These are phyloP conservation scores for Planoprotostelium fungivorum DNA, from an alignment of 78 protist genomes.

Conservation along the genomic window DNA sequence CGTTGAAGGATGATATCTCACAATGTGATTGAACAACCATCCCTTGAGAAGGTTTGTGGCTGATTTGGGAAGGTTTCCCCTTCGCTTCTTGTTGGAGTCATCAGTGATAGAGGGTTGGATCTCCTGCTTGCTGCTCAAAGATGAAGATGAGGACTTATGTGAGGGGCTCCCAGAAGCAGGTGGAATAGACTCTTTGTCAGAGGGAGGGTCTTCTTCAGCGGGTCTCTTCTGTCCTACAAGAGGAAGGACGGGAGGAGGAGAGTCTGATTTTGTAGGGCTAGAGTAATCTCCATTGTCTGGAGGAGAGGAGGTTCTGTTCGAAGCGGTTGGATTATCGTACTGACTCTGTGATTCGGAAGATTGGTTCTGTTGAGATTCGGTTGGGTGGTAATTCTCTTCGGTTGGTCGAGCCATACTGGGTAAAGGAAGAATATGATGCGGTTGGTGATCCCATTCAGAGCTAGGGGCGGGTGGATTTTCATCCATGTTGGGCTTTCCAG, in stretches of 20 bases:
- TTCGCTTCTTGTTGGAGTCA: slow-evolving; percentile 22
- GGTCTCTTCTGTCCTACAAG: background rate
- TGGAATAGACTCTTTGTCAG: background rate
- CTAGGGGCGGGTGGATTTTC: no score
- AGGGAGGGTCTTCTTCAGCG: background rate
- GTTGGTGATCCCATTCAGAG: no score
- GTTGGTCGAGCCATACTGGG: no score
- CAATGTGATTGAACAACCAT: slow-evolving; percentile 70
- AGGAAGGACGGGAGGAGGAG: background rate
- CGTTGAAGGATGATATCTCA: background rate
- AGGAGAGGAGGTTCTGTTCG: background rate
- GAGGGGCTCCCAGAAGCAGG: background rate
- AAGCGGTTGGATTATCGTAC: background rate
- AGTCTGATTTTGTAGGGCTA: no score
- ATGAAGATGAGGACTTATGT: background rate
- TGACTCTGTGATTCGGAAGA: no score
- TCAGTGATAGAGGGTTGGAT: background rate
- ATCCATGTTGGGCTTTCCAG: no score
- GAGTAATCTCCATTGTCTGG: background rate
- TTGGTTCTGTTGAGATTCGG: no score
- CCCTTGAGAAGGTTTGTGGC: slow-evolving; percentile 48
- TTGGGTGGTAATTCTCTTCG: no score
- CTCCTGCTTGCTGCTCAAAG: no score
- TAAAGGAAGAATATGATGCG: no score
- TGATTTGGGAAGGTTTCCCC: slow-evolving; percentile 57